phyloP scores from a whole-genome alignment of 2,329 filamentous ascomycete genomes.

The Hypoxylon sp. region DNA sequence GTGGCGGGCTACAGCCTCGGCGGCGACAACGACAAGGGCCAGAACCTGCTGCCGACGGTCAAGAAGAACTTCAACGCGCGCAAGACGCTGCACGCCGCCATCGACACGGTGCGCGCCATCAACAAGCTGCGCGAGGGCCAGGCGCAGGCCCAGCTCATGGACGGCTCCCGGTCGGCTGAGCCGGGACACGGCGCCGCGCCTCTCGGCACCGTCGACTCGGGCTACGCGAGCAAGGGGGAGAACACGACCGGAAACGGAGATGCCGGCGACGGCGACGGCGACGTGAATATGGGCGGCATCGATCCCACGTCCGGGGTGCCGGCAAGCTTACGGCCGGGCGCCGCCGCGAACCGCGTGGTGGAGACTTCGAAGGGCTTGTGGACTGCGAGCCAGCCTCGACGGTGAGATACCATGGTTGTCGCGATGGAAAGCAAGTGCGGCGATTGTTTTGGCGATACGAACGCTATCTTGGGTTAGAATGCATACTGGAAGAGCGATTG shows the following conservation, averaged over 20 bases:
- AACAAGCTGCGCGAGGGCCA: constrained; percentile 74
- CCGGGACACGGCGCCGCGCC: constrained; percentile 52
- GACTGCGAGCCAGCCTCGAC: constrained; percentile 50
- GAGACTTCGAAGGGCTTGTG: constrained; percentile 71
- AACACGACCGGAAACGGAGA: constrained; percentile 53
- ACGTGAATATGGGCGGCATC: constrained; percentile 60
- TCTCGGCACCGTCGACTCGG: constrained; percentile 47
- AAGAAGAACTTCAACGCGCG: constrained; percentile 79
- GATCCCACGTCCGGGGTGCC: constrained; percentile 51
- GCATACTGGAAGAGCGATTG: constrained; percentile 24
- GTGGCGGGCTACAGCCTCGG: constrained; percentile 61
- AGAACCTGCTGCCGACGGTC: constrained; percentile 72
- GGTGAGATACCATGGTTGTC: constrained; percentile 29
- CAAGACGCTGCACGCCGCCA: constrained; percentile 72
- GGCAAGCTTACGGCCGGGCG: constrained; percentile 62
- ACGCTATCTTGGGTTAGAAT: constrained; percentile 21
- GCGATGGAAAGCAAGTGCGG: neutral
- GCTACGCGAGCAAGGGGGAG: constrained; percentile 57
- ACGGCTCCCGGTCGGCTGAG: constrained; percentile 63
- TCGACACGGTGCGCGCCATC: constrained; percentile 74
- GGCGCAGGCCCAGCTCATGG: constrained; percentile 62
- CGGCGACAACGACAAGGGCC: constrained; percentile 58
- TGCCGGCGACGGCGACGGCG: no score
- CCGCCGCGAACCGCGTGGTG: constrained; percentile 63
- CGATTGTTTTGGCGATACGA: neutral